Percentiles rank a stretch among this genome's conserved stretches.
Evolutionary conservation across 2,329 filamentous ascomycete species (phyloP).

Genomic region (Paraconiothyrium brasiliense): DNA sequence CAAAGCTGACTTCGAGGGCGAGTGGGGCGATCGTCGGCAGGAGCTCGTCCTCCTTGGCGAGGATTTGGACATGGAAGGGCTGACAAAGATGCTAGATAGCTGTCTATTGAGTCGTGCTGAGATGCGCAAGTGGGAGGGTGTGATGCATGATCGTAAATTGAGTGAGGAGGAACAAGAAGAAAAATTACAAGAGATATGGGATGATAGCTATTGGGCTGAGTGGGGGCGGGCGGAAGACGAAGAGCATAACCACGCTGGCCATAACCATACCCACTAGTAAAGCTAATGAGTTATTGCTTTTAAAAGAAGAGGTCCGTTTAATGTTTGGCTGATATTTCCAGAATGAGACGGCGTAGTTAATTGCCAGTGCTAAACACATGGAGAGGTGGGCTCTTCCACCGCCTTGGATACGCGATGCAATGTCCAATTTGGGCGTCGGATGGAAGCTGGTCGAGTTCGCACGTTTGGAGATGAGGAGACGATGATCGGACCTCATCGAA

Average conservation of each 20-base stretch:
- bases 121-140: conserved; percentile 52
- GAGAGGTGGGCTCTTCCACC: too few relatives aligned
- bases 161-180: conserved; percentile 55
- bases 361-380: too few relatives aligned
- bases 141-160: conserved; percentile 45
- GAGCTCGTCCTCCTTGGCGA: conserved; percentile 80
- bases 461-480: too few relatives aligned
- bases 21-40: conserved; percentile 75
- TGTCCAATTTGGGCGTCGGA: too few relatives aligned
- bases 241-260: conserved; percentile 33
- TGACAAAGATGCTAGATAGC: conserved; percentile 65
- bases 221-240: conserved; percentile 52
- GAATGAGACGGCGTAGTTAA: too few relatives aligned
- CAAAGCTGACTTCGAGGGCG: conserved; percentile 59
- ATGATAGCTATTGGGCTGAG: conserved; percentile 67
- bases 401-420: too few relatives aligned
- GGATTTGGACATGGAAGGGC: conserved; percentile 61
- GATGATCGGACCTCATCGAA: too few relatives aligned
- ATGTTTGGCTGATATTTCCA: too few relatives aligned
- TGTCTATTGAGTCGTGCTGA: conserved; percentile 72
- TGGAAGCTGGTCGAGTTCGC: too few relatives aligned
- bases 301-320: too few relatives aligned
- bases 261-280: conserved; percentile 9
- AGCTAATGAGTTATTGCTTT: too few relatives aligned
- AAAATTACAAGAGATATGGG: conserved; percentile 61